Conservation (phyloP, 495 filamentous ascomycete species). For the Xylaria castorea region DNA sequence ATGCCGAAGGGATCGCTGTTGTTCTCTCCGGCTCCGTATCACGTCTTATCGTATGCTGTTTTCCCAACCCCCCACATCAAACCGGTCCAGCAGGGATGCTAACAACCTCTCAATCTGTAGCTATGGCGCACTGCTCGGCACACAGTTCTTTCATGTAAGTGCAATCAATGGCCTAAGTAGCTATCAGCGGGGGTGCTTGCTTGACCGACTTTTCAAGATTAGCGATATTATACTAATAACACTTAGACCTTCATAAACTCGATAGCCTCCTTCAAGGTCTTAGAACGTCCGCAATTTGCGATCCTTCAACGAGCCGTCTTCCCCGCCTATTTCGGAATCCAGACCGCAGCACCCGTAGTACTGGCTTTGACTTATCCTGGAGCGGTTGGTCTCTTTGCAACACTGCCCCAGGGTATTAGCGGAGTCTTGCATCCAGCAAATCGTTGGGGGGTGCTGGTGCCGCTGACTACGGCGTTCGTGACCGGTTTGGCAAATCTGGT, state of each 20-base stretch:
- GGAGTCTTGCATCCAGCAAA: slow-evolving; percentile 64
- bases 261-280: slow-evolving; percentile 71
- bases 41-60: slow-evolving; percentile 70
- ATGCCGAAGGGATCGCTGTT: slow-evolving; percentile 46
- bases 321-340: slow-evolving; percentile 85
- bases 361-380: slow-evolving; percentile 75
- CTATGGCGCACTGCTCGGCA: slow-evolving; percentile 81
- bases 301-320: slow-evolving; percentile 79
- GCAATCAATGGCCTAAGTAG: not conserved
- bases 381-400: slow-evolving; percentile 23
- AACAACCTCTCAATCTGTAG: slow-evolving; percentile 46
- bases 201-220: not conserved
- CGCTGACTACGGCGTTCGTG: slow-evolving; percentile 68
- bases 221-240: slow-evolving; percentile 1
- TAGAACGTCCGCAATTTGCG: slow-evolving; percentile 81
- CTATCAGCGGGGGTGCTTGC: not conserved
- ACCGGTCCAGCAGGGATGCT: not conserved
- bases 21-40: slow-evolving; percentile 72
- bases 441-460: slow-evolving; percentile 64
- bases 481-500: slow-evolving; percentile 70
- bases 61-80: not conserved
- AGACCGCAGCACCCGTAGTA: slow-evolving; percentile 73
- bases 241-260: slow-evolving; percentile 79
- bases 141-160: slow-evolving; percentile 77
- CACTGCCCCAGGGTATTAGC: slow-evolving; percentile 49